Evolutionary conservation across 805 yeast species (phyloP), one percentile per base, ranked within the genome.

Genomic region (Scheffersomyces ergatensis): DNA sequence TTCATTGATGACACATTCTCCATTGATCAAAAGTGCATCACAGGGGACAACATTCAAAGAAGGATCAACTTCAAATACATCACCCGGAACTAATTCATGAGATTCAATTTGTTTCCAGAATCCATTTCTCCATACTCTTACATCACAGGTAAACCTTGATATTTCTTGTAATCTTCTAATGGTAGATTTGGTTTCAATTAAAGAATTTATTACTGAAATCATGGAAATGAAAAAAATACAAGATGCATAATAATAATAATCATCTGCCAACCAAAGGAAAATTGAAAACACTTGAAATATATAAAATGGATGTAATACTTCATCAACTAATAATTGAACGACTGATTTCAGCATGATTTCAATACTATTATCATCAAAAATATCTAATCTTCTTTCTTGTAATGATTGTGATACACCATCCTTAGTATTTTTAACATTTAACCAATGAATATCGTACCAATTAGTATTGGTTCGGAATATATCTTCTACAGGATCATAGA

Each of bases 1-100:
- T 58, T 93, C 99, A 60, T 93, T 93, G n/a, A 93, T 85, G 40
- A 93, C 89, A 58, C 96, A 87, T 57, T 90, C 98, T 38, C 99
- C 99, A 25, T 89, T 79, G 15, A 92, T 65, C 37, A 93, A 69
- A 11, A 93, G 62, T 0, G 96, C 85, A 62, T 93, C 99, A 57
- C 97, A 89, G 0, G 99, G 99, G 36, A 92, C 73, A 1, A 76
- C 54, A 3, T 70, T 53, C 42, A 93, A 66, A 0, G 85, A 77
- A 0, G 97, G 95, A 54, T 90, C 97, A 26, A 93, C 80, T 65
- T 93, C 99, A 57, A 83, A 89, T 1, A 93, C 78, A 60, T 93
- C 99, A 38, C 99, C 99, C 0, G 98, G 98, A 1, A 93, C 97
- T 24, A 93, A 71, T 33, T 88, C 93, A 11, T 74, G 71, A 0